phyloP scores from a whole-genome alignment of 345 rosid genomes.

The Eucalyptus pauciflora region DNA sequence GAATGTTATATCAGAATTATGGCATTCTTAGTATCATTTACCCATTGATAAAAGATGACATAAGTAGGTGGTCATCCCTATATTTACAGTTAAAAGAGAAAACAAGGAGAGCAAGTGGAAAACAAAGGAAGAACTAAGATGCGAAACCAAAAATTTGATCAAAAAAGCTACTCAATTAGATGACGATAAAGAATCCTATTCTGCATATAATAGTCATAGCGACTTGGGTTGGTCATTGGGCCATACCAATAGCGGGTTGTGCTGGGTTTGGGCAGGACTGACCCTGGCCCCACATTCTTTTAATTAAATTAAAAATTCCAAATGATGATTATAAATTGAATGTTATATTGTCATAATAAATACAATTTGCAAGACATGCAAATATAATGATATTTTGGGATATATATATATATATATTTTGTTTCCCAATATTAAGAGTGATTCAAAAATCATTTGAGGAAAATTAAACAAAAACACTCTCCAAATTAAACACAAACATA shows the following conservation, averaged over 20 bases:
- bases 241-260: neutral
- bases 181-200: neutral
- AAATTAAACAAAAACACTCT: neutral
- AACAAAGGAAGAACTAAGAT: neutral
- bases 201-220: neutral
- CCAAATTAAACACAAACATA: neutral
- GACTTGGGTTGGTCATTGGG: neutral
- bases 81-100: neutral
- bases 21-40: too few relatives aligned
- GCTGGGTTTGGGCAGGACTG: neutral
- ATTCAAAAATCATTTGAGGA: neutral
- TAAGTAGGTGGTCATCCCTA: neutral
- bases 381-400: neutral
- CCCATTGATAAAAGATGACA: neutral
- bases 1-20: too few relatives aligned
- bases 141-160: neutral
- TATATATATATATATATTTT: neutral
- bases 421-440: neutral
- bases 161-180: neutral
- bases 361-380: neutral
- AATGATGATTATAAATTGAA: neutral
- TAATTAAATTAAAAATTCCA: neutral
- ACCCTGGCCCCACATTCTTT: neutral
- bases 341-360: neutral
- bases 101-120: neutral